These are phyloP conservation scores for Dichotomocladium elegans DNA, from an alignment of 371 early-diverging fungal genomes.

Conservation along the genomic window DNA sequence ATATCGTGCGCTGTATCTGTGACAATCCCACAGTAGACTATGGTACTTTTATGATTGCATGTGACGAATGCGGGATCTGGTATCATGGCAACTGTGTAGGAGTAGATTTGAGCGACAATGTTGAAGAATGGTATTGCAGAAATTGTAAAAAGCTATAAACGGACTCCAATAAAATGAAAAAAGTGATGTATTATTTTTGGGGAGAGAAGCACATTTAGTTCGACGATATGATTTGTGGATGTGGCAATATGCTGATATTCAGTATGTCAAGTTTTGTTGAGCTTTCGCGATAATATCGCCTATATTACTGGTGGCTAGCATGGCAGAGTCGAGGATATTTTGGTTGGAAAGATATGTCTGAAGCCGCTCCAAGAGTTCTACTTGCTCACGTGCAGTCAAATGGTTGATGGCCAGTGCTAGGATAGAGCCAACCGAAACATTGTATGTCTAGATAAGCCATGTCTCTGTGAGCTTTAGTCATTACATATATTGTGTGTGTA, in stretches of 20 bases:
- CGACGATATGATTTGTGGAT: neutral
- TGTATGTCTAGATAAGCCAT: slow-evolving; percentile 27
- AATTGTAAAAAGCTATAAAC: too few species aligned
- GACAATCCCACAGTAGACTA: slow-evolving; percentile 63
- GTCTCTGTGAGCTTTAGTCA: neutral
- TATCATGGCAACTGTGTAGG: slow-evolving; percentile 75
- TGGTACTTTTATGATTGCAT: slow-evolving; percentile 78
- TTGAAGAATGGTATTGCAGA: slow-evolving; percentile 43
- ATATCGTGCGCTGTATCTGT: slow-evolving; percentile 68
- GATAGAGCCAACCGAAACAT: slow-evolving; percentile 56
- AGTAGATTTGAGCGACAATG: slow-evolving; percentile 47
- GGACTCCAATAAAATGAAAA: too few species aligned
- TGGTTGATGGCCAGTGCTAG: slow-evolving; percentile 49
- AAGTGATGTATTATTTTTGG: too few species aligned
- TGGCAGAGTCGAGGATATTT: slow-evolving; percentile 21
- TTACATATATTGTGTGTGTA: neutral
- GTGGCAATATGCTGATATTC: neutral
- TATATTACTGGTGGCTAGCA: slow-evolving; percentile 7
- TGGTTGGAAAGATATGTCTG: slow-evolving; percentile 60
- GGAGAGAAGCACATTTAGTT: too few species aligned
- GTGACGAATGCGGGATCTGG: slow-evolving; percentile 72
- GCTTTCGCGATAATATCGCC: slow-evolving; percentile 7
- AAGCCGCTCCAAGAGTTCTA: slow-evolving; percentile 54
- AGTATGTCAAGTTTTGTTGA: neutral
- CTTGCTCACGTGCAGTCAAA: slow-evolving; percentile 48